A percentile compares a stretch with the other conserved stretches of the same genome.
Evolutionary conservation across 192 early-diverging fungal genomes (phyloP).

Genomic region (Pecoramyces ruminantium): DNA sequence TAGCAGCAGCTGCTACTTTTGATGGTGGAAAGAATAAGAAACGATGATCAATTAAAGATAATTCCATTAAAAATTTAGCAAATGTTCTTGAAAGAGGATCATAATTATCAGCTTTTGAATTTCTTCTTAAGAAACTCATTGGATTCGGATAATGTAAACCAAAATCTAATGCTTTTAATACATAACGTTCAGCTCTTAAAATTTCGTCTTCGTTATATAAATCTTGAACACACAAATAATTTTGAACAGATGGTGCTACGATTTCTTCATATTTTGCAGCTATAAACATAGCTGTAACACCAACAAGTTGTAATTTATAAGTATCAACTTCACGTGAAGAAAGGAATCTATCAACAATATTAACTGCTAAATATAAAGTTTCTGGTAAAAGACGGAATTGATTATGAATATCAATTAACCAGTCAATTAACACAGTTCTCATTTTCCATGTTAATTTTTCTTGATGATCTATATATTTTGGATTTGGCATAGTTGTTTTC

Average conservation of each 20-base stretch:
- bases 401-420: conserved; percentile 84
- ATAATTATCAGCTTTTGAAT: conserved; percentile 75
- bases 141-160: conserved; percentile 75
- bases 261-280: conserved; percentile 95
- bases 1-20: conserved; percentile 53
- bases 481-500: conserved; percentile 52
- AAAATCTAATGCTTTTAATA: conserved; percentile 75
- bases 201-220: conserved; percentile 69
- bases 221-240: conserved; percentile 26
- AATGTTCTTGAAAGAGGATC: conserved; percentile 78
- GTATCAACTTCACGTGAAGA: conserved; percentile 66
- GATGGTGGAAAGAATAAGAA: conserved; percentile 58
- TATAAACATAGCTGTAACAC: conserved; percentile 73
- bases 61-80: conserved; percentile 93
- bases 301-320: conserved; percentile 86
- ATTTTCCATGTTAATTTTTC: conserved; percentile 79
- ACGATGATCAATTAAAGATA: conserved; percentile 69
- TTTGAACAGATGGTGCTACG: conserved; percentile 55
- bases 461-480: conserved; percentile 68
- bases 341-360: conserved; percentile 90
- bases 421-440: conserved; percentile 84
- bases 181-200: conserved; percentile 75
- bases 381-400: conserved; percentile 84
- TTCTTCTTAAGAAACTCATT: conserved; percentile 81
- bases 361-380: conserved; percentile 82